Percentiles rank a stretch among this genome's conserved stretches.
Conservation (phyloP, 257 asterid genomes). For the Solanum okadae region DNA sequence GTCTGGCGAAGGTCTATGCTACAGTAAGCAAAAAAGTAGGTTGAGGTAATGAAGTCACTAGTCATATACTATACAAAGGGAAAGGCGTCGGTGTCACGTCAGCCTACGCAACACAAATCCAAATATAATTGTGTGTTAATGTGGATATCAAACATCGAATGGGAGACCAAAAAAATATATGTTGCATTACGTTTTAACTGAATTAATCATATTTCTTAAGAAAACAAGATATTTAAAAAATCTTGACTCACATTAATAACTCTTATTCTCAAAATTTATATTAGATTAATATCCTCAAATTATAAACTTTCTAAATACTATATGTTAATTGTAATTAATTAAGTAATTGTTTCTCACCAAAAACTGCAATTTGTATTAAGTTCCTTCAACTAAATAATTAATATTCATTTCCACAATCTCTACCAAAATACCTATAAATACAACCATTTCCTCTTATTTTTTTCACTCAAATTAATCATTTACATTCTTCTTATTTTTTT, state of each 20-base stretch:
- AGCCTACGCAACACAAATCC: too few species aligned
- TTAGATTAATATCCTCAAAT: not conserved
- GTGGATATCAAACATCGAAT: not conserved
- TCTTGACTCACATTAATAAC: not conserved
- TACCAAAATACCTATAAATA: not conserved
- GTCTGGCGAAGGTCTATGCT: too few species aligned
- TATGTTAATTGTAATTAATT: not conserved
- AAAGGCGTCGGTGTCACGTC: too few species aligned
- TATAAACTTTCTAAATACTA: not conserved
- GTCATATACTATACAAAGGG: too few species aligned
- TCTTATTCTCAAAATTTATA: not conserved
- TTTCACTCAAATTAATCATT: not conserved
- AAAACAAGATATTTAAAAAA: not conserved
- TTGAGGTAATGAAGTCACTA: too few species aligned
- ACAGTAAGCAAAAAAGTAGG: too few species aligned
- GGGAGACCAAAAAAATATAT: not conserved
- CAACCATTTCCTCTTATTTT: not conserved
- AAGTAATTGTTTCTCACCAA: not conserved
- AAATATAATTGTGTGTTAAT: not conserved
- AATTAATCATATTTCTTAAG: not conserved
- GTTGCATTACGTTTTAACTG: not conserved
- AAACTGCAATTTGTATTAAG: not conserved
- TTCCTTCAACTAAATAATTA: not conserved
- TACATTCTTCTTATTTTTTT: not conserved
- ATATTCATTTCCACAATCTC: not conserved